Evolutionary conservation across 495 filamentous ascomycete species (phyloP).

Genomic region (Aspergillus taichungensis): DNA sequence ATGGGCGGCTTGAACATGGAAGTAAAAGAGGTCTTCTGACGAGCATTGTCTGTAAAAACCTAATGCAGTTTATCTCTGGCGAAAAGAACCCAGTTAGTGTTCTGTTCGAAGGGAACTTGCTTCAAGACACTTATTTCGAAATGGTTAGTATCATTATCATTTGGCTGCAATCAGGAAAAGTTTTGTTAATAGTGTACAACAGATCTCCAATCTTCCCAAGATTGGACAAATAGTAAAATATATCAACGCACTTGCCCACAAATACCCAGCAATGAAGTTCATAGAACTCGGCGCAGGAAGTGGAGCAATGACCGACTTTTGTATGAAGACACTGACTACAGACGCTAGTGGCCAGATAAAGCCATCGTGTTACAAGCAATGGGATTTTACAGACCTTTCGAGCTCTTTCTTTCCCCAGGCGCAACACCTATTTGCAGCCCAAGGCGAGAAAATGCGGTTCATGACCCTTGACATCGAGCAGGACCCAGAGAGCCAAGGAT

Average conservation of each 20-base stretch:
- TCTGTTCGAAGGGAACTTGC: background rate
- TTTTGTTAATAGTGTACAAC: too few species aligned
- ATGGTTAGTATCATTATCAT: background rate
- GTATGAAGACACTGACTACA: constrained; percentile 5
- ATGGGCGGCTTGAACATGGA: background rate
- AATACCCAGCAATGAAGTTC: constrained; percentile 32
- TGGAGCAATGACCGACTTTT: constrained; percentile 35
- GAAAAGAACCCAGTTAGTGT: background rate
- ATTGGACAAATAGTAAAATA: constrained; percentile 2
- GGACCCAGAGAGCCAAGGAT: constrained; percentile 37
- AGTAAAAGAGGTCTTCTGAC: background rate
- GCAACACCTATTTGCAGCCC: background rate
- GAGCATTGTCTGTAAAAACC: background rate
- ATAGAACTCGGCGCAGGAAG: constrained; percentile 50
- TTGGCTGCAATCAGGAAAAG: background rate
- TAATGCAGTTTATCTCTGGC: background rate
- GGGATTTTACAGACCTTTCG: constrained; percentile 42
- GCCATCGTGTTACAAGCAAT: constrained; percentile 5
- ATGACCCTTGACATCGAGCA: constrained; percentile 34
- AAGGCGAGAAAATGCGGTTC: constrained; percentile 4
- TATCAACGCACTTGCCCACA: constrained; percentile 22
- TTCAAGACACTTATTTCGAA: background rate
- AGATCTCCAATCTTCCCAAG: too few species aligned
- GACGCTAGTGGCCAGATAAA: constrained; percentile 10
- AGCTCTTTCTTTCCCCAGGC: constrained; percentile 14